Evolutionary conservation across 164 flowering plant species (phyloP).

Genomic region (Berberis vulgaris): DNA sequence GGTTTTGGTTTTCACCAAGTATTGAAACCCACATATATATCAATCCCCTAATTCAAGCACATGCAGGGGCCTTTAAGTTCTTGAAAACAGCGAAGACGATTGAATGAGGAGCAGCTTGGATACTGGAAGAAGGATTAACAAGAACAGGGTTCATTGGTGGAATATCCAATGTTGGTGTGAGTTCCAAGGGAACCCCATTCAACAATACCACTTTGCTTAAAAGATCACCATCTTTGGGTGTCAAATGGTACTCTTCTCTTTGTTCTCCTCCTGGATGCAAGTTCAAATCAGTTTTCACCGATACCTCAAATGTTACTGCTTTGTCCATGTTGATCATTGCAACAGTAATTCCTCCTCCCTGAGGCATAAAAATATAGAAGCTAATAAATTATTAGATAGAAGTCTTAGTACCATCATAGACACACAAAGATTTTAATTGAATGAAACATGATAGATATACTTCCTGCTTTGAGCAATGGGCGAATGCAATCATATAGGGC

Average conservation of each 20-base stretch:
- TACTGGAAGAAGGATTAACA: constrained; percentile 20
- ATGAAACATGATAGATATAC: constrained; percentile 15
- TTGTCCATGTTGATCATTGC: constrained; percentile 51
- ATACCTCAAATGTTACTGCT: constrained; percentile 24
- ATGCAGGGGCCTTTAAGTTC: constrained; percentile 39
- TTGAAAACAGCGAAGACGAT: constrained; percentile 27
- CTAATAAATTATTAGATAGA: neutral
- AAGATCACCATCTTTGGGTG: constrained; percentile 39
- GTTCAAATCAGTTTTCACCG: constrained; percentile 22
- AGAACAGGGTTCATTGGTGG: constrained; percentile 34
- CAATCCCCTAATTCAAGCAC: constrained; percentile 4
- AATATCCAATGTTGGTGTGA: constrained; percentile 30
- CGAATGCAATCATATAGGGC: constrained; percentile 37
- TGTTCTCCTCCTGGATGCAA: constrained; percentile 13
- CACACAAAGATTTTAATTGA: neutral
- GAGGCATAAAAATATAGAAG: neutral
- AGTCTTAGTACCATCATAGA: neutral
- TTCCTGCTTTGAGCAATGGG: constrained; percentile 47
- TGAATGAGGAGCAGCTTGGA: constrained; percentile 30
- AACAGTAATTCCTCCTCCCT: constrained; percentile 38
- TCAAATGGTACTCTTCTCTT: constrained; percentile 53
- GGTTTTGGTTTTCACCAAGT: too few species aligned
- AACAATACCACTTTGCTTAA: constrained; percentile 36
- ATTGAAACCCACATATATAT: too few species aligned
- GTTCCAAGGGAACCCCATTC: constrained; percentile 34